These are phyloP conservation scores for Pyronema omphalodes DNA, from an alignment of 495 filamentous ascomycete genomes.

Conservation along the genomic window DNA sequence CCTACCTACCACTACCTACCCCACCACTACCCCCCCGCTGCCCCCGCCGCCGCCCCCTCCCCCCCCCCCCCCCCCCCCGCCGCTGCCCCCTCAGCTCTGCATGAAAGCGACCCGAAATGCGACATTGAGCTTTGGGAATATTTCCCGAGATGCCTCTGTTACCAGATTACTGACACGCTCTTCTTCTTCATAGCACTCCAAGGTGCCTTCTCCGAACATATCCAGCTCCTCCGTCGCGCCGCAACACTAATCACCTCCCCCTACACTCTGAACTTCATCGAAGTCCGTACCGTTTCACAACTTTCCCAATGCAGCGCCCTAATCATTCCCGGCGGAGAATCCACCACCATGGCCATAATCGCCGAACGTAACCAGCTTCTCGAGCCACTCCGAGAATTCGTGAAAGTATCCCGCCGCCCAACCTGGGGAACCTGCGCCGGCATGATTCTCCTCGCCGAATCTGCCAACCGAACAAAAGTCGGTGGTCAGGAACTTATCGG, in stretches of 20 bases:
- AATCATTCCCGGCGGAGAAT: slow-evolving; percentile 85
- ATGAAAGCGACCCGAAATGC: not conserved
- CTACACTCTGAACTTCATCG: slow-evolving; percentile 39
- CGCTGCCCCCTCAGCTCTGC: slow-evolving; percentile 16
- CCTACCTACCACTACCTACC: slow-evolving; percentile 5
- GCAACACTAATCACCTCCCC: slow-evolving; percentile 27
- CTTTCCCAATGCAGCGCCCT: slow-evolving; percentile 61
- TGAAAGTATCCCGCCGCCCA: slow-evolving; percentile 70
- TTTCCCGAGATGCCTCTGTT: not conserved
- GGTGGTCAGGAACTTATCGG: slow-evolving; percentile 89
- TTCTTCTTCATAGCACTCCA: slow-evolving; percentile 80
- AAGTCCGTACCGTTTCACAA: slow-evolving; percentile 60
- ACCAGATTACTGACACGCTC: not conserved
- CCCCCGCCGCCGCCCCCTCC: too few relatives aligned
- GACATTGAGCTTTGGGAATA: not conserved
- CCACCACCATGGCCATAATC: slow-evolving; percentile 80
- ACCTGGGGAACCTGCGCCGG: slow-evolving; percentile 96
- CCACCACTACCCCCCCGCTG: too few relatives aligned
- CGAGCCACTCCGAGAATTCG: slow-evolving; percentile 75
- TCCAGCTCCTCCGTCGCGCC: slow-evolving; percentile 56
- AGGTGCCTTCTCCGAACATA: slow-evolving; percentile 81
- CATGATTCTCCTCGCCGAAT: slow-evolving; percentile 75
- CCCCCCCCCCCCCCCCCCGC: slow-evolving; percentile 21
- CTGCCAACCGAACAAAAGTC: slow-evolving; percentile 71
- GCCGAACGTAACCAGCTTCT: slow-evolving; percentile 61